phyloP scores from a whole-genome alignment of 768 basidiomycete species.

The Pulveroboletus sp. region DNA sequence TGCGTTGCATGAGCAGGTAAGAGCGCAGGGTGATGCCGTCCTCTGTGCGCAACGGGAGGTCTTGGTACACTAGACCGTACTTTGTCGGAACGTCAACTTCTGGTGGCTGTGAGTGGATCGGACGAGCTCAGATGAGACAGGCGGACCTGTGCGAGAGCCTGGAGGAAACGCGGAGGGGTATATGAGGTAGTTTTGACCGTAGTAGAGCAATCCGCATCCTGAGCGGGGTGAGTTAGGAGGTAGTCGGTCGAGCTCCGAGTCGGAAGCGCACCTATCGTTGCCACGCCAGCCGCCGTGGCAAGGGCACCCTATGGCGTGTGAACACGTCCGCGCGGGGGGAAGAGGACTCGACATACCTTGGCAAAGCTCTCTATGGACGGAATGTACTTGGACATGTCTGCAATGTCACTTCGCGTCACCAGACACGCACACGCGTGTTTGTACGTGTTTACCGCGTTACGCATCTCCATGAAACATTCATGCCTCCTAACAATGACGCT shows the following conservation, averaged over 20 bases:
- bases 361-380: slow-evolving; percentile 44
- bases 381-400: slow-evolving; percentile 36
- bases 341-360: slow-evolving; percentile 31
- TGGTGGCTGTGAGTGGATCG: slow-evolving; percentile 25
- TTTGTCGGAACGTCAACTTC: slow-evolving; percentile 71
- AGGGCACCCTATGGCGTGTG: slow-evolving; percentile 40
- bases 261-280: slow-evolving; percentile 46
- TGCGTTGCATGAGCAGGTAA: slow-evolving; percentile 70
- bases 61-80: slow-evolving; percentile 70
- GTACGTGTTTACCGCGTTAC: slow-evolving; percentile 4
- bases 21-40: slow-evolving; percentile 71
- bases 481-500: too few relatives aligned
- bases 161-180: slow-evolving; percentile 82
- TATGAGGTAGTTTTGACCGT: slow-evolving; percentile 85
- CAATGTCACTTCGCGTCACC: neutral
- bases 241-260: neutral
- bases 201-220: slow-evolving; percentile 76
- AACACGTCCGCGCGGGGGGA: neutral
- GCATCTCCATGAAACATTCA: neutral
- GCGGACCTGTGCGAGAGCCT: slow-evolving; percentile 71
- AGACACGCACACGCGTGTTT: slow-evolving; percentile 1
- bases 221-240: neutral
- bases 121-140: neutral
- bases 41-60: slow-evolving; percentile 64
- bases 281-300: slow-evolving; percentile 54